Percentiles rank a stretch among this genome's conserved stretches.
These are phyloP conservation scores for Fistulinella prunicolor DNA, from an alignment of 768 basidiomycete genomes.

Conservation along the genomic window DNA sequence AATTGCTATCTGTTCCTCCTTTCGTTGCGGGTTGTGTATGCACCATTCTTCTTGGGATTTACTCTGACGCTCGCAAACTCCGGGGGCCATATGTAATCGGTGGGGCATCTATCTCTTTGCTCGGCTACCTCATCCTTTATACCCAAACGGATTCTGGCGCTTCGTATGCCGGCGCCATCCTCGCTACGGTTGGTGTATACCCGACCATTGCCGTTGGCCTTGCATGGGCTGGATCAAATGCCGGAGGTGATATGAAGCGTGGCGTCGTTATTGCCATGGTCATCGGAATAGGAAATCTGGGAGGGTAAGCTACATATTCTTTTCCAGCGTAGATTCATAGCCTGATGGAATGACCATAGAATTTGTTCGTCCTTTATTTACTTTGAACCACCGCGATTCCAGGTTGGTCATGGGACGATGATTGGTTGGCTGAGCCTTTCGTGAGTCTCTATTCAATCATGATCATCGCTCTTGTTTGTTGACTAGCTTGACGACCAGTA, in stretches of 20 bases:
- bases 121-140: slow-evolving; percentile 52
- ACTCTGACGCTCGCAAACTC: slow-evolving; percentile 41
- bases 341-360: slow-evolving; percentile 19
- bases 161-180: slow-evolving; percentile 46
- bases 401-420: slow-evolving; percentile 36
- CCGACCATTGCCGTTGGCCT: slow-evolving; percentile 47
- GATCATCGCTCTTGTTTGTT: slow-evolving; percentile 19
- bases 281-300: slow-evolving; percentile 53
- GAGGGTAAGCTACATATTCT: slow-evolving; percentile 39
- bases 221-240: slow-evolving; percentile 55
- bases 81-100: slow-evolving; percentile 51
- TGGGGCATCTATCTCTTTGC: slow-evolving; percentile 40
- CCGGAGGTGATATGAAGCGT: slow-evolving; percentile 53
- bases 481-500: slow-evolving; percentile 32
- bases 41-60: slow-evolving; percentile 41
- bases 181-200: slow-evolving; percentile 52
- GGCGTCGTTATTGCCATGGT: slow-evolving; percentile 53
- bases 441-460: slow-evolving; percentile 17
- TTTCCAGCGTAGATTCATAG: neutral
- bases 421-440: slow-evolving; percentile 36
- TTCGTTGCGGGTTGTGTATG: slow-evolving; percentile 45
- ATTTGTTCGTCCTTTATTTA: slow-evolving; percentile 45
- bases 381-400: slow-evolving; percentile 35
- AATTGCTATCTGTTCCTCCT: slow-evolving; percentile 48
- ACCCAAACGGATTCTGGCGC: slow-evolving; percentile 20